Conservation (phyloP, 441 rosid species). For the Populus hybrid region DNA sequence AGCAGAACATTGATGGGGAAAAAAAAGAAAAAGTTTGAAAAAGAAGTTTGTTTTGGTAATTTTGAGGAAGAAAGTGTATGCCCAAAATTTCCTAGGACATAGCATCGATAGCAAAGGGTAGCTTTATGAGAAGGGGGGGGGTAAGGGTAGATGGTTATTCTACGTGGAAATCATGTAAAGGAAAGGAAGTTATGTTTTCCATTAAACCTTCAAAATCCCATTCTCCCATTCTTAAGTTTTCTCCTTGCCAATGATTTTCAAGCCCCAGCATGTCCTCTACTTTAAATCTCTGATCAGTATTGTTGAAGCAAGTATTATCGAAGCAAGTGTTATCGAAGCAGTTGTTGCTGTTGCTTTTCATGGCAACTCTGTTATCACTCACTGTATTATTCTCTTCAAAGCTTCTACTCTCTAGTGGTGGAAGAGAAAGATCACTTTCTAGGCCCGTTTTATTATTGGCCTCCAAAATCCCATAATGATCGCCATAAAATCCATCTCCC, state of each 20-base stretch:
- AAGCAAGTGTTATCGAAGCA: conserved; percentile 12
- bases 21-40: neutral
- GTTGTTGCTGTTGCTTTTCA: conserved; percentile 25
- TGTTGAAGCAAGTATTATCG: conserved; percentile 43
- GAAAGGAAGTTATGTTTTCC: conserved; percentile 59
- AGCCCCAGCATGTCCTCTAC: conserved; percentile 28
- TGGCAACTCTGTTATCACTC: conserved; percentile 24
- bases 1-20: neutral
- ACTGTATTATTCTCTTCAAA: conserved; percentile 31
- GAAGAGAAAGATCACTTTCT: conserved; percentile 52
- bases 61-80: conserved; percentile 2
- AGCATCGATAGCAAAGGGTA: neutral
- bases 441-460: conserved; percentile 26
- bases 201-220: conserved; percentile 86
- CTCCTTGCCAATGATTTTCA: conserved; percentile 46
- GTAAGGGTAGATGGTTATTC: conserved; percentile 27
- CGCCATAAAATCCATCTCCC: conserved; percentile 28
- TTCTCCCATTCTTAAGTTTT: conserved; percentile 48
- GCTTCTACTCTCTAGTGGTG: conserved; percentile 44
- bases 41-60: neutral
- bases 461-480: conserved; percentile 23
- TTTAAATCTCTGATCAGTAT: conserved; percentile 29
- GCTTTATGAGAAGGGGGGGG: neutral
- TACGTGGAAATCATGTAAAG: conserved; percentile 61
- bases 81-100: conserved; percentile 29